A percentile compares a stretch with the other conserved stretches of the same genome.
Conservation (phyloP, 805 yeast species). For the Brettanomyces naardenensis region DNA sequence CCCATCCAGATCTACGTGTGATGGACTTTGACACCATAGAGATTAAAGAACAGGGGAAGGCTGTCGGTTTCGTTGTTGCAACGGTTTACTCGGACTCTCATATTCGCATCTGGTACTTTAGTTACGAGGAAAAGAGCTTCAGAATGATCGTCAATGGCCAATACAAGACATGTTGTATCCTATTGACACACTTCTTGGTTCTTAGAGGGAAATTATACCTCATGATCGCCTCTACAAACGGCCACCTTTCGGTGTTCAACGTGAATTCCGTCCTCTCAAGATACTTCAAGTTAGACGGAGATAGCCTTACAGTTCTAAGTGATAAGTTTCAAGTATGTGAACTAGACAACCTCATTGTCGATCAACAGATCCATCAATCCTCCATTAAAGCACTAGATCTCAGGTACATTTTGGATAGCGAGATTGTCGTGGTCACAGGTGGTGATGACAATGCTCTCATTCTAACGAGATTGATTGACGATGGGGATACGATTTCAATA, state of each 20-base stretch:
- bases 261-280: slow-evolving; percentile 23
- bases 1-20: slow-evolving; percentile 76
- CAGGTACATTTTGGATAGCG: slow-evolving; percentile 3
- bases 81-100: slow-evolving; percentile 84
- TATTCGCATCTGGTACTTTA: slow-evolving; percentile 56
- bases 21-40: slow-evolving; percentile 69
- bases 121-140: slow-evolving; percentile 31
- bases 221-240: slow-evolving; percentile 75
- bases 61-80: slow-evolving; percentile 43
- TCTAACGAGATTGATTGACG: not conserved
- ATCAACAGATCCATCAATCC: slow-evolving; percentile 69
- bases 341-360: slow-evolving; percentile 22
- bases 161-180: slow-evolving; percentile 72
- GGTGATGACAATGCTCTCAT: slow-evolving; percentile 84
- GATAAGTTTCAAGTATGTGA: slow-evolving; percentile 2
- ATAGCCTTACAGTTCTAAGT: slow-evolving; percentile 1
- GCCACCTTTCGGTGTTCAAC: slow-evolving; percentile 59
- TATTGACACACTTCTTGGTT: slow-evolving; percentile 46
- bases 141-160: slow-evolving; percentile 34
- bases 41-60: slow-evolving; percentile 15
- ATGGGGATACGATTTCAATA: slow-evolving; percentile 10
- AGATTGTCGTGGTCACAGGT: slow-evolving; percentile 51
- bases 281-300: slow-evolving; percentile 7
- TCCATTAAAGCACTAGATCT: slow-evolving; percentile 62
- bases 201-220: slow-evolving; percentile 27